These are phyloP conservation scores for Auriscalpium microsporum DNA, from an alignment of 768 basidiomycete species.

Conservation along the genomic window DNA sequence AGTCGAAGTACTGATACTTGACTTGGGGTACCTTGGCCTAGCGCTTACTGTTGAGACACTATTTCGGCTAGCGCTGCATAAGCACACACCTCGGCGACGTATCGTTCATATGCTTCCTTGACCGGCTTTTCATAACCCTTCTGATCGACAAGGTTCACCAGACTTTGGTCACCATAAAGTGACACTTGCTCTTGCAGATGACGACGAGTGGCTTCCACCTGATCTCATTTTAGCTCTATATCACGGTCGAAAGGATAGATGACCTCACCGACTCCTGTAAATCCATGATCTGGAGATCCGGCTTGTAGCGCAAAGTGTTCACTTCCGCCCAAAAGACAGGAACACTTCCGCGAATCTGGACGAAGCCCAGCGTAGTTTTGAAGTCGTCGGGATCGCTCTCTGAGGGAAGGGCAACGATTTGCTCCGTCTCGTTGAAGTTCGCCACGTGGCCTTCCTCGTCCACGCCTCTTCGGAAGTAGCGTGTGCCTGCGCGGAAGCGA, in stretches of 20 bases:
- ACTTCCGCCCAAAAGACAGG: constrained; percentile 96
- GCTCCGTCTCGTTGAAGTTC: constrained; percentile 98
- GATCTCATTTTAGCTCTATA: constrained; percentile 7
- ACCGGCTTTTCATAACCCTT: constrained; percentile 88
- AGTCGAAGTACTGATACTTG: constrained; percentile 93
- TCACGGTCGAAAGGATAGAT: neutral
- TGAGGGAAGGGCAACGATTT: constrained; percentile 73
- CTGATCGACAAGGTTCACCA: constrained; percentile 92
- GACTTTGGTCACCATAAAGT: constrained; percentile 66
- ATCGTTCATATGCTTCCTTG: constrained; percentile 90
- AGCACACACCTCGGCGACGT: constrained; percentile 46
- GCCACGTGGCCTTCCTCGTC: constrained; percentile 85
- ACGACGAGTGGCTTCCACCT: constrained; percentile 62
- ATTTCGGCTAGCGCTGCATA: neutral
- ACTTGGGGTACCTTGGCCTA: constrained; percentile 60
- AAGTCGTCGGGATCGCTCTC: constrained; percentile 40
- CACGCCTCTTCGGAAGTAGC: constrained; percentile 93
- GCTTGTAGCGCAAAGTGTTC: constrained; percentile 91
- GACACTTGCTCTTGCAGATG: constrained; percentile 71
- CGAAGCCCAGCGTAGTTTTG: constrained; percentile 68
- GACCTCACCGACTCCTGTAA: constrained; percentile 62
- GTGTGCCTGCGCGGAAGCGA: constrained; percentile 90
- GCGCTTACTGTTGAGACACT: neutral
- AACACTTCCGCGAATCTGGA: constrained; percentile 89
- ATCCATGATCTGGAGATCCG: constrained; percentile 96